phyloP scores from a whole-genome alignment of 1,284 basidiomycete genomes.

The Sporisorium iseilematis-ciliati region DNA sequence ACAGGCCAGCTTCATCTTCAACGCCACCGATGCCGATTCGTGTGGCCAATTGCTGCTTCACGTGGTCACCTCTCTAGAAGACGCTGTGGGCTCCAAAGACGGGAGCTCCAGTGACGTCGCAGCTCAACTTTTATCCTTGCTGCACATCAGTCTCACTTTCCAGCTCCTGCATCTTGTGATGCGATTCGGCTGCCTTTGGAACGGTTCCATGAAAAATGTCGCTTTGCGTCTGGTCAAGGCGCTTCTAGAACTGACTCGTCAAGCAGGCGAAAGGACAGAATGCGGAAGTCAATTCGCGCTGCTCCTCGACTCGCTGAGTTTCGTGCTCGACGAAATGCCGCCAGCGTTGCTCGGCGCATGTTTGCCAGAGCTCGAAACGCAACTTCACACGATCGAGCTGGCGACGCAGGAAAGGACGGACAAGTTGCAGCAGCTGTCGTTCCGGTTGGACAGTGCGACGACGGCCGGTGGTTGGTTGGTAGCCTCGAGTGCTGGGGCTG shows the following conservation, averaged over 20 bases:
- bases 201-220: conserved; percentile 17
- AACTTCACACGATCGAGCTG: conserved; percentile 18
- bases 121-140: conserved; percentile 1
- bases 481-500: conserved; percentile 27
- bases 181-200: conserved; percentile 48
- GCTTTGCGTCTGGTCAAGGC: conserved; percentile 27
- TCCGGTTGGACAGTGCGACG: conserved; percentile 18
- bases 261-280: conserved; percentile 17
- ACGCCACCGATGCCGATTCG: conserved; percentile 46
- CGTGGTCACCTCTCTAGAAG: conserved; percentile 28
- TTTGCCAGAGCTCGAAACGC: conserved; percentile 26
- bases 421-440: conserved; percentile 26
- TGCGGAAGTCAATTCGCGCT: conserved; percentile 15
- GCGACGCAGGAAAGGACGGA: conserved; percentile 22
- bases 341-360: conserved; percentile 13
- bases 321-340: conserved; percentile 52
- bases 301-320: conserved; percentile 38
- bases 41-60: conserved; percentile 32
- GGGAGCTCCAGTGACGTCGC: neutral
- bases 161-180: conserved; percentile 37
- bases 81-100: neutral
- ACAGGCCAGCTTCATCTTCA: conserved; percentile 39
- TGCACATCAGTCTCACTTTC: conserved; percentile 14
- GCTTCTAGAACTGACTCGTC: conserved; percentile 24
- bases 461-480: conserved; percentile 20